Base-by-base conservation (phyloP, 495 filamentous ascomycete species). In the Xylaria intraflava region DNA sequence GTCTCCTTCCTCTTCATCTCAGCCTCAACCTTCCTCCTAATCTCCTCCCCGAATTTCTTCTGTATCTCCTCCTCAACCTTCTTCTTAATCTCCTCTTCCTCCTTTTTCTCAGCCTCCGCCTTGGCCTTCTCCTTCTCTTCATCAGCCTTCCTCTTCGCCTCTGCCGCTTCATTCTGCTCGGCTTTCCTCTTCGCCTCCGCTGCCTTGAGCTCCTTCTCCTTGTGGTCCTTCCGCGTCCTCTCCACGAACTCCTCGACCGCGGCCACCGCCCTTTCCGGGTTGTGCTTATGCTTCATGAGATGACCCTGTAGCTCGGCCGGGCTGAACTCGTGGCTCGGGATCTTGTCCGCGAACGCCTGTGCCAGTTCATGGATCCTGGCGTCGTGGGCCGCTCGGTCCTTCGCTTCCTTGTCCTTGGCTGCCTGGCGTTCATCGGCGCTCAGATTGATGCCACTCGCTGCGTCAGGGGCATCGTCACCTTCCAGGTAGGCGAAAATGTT, bases 241-340 rank as follows among this genome's bases (percentile, higher is more conserved):
- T 78, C 65, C 6, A 86, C 76, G 80, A 85, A 90, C 17, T 69
- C 67, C 27, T 71, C 72, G 0, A 75, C 78, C 14, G 78, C 77
- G 6, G 71, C 69, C 11, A 87, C 77, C 14, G 84, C 83, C 24
- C 48, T 67, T 52, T 84, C 76, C 17, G 86, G 84, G 49, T 76
- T 66, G 29, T 74, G 70, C 72, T 87, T 88, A 59, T 89, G 72
- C 63, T 80, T 83, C 40, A 90, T 70, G 22, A 90, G 72, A 59
- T 81, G 87, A 3, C 87, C 87, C 66, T 92, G 88, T 30, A 92
- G 80, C 71, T 90, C 87, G 10, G 88, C 88, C 0, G 87, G 85
- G 16, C 78, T 82, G 58, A 90, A 87, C 55, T 80, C 79, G 20
- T 74, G 72, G 17, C 72, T 73, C 0, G 89, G 88, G 11, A 95